phyloP scores from a whole-genome alignment of 306 rosid genomes.

The Lathyrus aphaca region DNA sequence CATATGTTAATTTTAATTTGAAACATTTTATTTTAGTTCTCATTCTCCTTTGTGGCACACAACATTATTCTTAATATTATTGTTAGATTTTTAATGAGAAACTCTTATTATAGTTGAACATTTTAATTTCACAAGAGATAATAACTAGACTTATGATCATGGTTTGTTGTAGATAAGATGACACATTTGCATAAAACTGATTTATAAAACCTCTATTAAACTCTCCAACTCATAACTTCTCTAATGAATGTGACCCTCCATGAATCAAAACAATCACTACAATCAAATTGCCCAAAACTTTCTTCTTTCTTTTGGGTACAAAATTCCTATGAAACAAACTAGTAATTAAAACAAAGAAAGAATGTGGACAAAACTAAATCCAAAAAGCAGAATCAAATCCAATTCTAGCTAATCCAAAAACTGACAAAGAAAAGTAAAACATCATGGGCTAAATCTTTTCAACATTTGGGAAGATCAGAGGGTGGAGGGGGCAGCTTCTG shows the following conservation, averaged over 20 bases:
- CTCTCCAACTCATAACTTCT: constrained; percentile 11
- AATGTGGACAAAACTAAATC: constrained; percentile 22
- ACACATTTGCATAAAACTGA: neutral
- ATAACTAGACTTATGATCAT: no score
- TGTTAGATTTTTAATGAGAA: no score
- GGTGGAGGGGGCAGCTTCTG: constrained; percentile 88
- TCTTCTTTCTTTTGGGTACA: constrained; percentile 10
- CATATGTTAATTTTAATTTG: no score
- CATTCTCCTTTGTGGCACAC: no score
- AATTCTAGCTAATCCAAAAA: constrained; percentile 22
- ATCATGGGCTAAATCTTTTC: neutral
- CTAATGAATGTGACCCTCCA: neutral
- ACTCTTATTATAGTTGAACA: no score
- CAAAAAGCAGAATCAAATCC: constrained; percentile 22
- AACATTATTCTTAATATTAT: no score
- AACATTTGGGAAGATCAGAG: constrained; percentile 77
- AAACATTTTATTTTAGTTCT: no score
- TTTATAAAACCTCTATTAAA: constrained; percentile 17
- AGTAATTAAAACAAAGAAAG: neutral
- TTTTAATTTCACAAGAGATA: no score
- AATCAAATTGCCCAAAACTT: constrained; percentile 21
- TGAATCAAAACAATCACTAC: constrained; percentile 13
- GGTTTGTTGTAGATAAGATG: no score
- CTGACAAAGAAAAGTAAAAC: constrained; percentile 11
- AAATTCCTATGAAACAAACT: neutral